Percentiles rank a stretch among this genome's conserved stretches.
Evolutionary conservation across 2,329 filamentous ascomycete species (phyloP).

Genomic region (Tolypocladium nubicola): DNA sequence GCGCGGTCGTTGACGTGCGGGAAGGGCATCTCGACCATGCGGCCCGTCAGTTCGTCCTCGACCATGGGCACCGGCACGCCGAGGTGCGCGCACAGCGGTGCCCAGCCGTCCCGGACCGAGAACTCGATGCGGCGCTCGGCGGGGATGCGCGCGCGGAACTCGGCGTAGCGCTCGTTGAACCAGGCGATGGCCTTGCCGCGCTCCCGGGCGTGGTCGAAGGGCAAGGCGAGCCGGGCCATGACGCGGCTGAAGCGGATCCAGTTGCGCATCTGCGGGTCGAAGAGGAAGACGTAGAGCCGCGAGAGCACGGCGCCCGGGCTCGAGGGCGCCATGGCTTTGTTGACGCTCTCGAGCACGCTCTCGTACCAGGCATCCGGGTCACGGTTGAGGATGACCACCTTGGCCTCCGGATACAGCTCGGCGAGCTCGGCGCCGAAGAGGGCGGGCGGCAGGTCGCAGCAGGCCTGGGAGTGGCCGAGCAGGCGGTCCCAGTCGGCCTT

Average conservation of each 20-base stretch:
- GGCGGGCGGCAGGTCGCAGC: slow-evolving; percentile 44
- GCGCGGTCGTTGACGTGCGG: slow-evolving; percentile 21
- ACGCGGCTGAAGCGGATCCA: slow-evolving; percentile 16
- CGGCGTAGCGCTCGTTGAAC: slow-evolving; percentile 25
- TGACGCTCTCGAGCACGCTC: slow-evolving; percentile 15
- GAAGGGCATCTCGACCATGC: slow-evolving; percentile 20
- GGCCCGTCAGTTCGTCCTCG: slow-evolving; percentile 17
- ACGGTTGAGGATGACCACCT: slow-evolving; percentile 27
- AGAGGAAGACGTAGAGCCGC: slow-evolving; percentile 15
- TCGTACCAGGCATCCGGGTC: slow-evolving; percentile 28
- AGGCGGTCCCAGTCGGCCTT: slow-evolving; percentile 34
- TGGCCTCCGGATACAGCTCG: slow-evolving; percentile 22
- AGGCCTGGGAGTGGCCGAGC: slow-evolving; percentile 36
- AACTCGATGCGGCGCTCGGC: slow-evolving; percentile 25
- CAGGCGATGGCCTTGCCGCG: slow-evolving; percentile 25
- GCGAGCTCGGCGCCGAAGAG: slow-evolving; percentile 33
- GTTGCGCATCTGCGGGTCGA: slow-evolving; percentile 14
- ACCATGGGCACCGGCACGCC: slow-evolving; percentile 24
- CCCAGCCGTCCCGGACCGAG: slow-evolving; percentile 27
- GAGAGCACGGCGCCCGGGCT: slow-evolving; percentile 5
- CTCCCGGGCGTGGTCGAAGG: slow-evolving; percentile 20
- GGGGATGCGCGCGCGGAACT: slow-evolving; percentile 22
- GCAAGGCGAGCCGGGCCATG: slow-evolving; percentile 14
- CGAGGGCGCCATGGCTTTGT: slow-evolving; percentile 5
- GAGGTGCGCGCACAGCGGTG: slow-evolving; percentile 28